A percentile compares a stretch with the other conserved stretches of the same genome.
Evolutionary conservation across 208 protist genomes (phyloP).

Genomic region (Crithidia acanthocephali): DNA sequence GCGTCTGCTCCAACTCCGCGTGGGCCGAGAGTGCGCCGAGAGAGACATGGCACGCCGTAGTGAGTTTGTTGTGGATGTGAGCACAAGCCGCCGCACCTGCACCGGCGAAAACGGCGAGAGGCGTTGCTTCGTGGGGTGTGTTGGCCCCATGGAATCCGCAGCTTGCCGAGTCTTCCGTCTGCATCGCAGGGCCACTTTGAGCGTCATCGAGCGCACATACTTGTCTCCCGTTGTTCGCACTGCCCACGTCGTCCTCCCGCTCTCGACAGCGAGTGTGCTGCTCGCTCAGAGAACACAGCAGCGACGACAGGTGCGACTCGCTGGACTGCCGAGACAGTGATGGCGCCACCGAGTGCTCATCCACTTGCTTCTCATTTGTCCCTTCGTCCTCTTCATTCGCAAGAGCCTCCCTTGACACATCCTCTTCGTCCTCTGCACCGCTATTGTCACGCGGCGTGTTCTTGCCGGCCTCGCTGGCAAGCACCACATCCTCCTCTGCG

Average conservation of each 20-base stretch:
- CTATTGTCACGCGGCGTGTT: no score
- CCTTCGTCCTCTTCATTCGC: neutral
- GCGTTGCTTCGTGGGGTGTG: neutral
- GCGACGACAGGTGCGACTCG: slow-evolving; percentile 22
- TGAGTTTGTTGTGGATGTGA: slow-evolving; percentile 4
- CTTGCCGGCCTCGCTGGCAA: neutral
- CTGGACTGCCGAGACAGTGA: slow-evolving; percentile 12
- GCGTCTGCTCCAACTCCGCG: slow-evolving; percentile 18
- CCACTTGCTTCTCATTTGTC: neutral
- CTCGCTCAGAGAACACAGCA: slow-evolving; percentile 23
- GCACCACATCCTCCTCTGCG: slow-evolving; percentile 17
- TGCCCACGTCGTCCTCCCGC: neutral
- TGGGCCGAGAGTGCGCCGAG: slow-evolving; percentile 24
- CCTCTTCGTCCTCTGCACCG: neutral
- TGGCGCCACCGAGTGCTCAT: neutral
- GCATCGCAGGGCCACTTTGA: neutral
- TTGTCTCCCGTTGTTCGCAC: neutral
- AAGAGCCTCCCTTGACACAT: no score
- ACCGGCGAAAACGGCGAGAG: neutral
- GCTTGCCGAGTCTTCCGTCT: neutral
- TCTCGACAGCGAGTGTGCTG: neutral
- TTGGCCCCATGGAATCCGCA: neutral
- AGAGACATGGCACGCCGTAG: slow-evolving; percentile 20
- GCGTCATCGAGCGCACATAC: neutral
- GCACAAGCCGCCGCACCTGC: neutral